Base-by-base conservation (phyloP, 306 rosid species). In the Vigna trinervia region DNA sequence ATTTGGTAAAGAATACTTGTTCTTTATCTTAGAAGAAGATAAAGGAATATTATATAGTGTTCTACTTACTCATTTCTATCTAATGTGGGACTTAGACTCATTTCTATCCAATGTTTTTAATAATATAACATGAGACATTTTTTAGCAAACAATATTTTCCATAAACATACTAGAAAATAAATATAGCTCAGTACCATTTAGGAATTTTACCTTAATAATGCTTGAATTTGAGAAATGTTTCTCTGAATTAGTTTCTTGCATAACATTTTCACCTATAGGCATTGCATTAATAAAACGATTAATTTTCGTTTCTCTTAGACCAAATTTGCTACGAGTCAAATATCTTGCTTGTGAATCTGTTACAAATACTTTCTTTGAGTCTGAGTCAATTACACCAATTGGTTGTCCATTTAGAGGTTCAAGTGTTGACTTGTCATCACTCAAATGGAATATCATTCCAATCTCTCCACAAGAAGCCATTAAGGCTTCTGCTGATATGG, bases 391-490 rank as follows among this genome's bases (percentile, higher is more conserved):
- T n/a, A 15, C 58, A 19, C 38, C 12, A 66, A 61, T 17, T n/a
- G 69, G 36, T 50, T 51, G 38, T 47, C 59, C 69, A 48, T 46
- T 7, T 46, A 43, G 36, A 12, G 66, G 56, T 19, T 43, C 46
- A 3, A 53, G 7, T 1, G 15, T 22, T 41, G 67, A 30, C 4
- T 15, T 75, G 7, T 4, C 17, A 72, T 84, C 87, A 41, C 68
- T 48, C 50, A 76, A 57, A 48, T 15, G 4, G 2, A 80, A 46
- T 15, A 76, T 19, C 3, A 46, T 23, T 50, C 41, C 47, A 14
- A 84, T 71, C 14, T 84, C 84, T 47, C 11, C 19, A 58, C 64
- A 19, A 15, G 77, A 66, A n/a, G 78, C 76, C 69, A 69, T 58
- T 6, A 84, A 34, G 4, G 80, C 54, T 76, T 76, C 13, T 10